A percentile compares a stretch with the other conserved stretches of the same genome.
These are phyloP conservation scores for Helicocarpus griseus DNA, from an alignment of 2,329 filamentous ascomycete species.

Conservation along the genomic window DNA sequence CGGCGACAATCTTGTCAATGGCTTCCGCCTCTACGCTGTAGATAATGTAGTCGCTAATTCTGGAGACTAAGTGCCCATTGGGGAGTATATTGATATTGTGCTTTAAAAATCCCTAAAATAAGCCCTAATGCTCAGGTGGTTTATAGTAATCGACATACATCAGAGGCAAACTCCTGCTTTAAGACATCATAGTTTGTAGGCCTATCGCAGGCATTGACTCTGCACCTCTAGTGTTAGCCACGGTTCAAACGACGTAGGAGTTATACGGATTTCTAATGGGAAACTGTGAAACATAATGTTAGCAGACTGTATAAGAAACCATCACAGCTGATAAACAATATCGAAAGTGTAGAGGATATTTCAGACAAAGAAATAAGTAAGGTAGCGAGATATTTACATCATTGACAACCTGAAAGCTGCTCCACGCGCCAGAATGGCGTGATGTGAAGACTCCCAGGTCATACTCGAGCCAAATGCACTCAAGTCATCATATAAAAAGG, in stretches of 20 bases:
- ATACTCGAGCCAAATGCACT: constrained; percentile 99
- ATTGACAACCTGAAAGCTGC: constrained; percentile 62
- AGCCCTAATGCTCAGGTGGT: constrained; percentile 10
- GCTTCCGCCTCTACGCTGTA: constrained; percentile 94
- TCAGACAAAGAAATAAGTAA: constrained; percentile 82
- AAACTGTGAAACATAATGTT: constrained; percentile 16
- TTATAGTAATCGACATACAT: constrained; percentile 55
- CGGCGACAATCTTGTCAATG: constrained; percentile 76
- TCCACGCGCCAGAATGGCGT: constrained; percentile 65
- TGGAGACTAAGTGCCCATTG: constrained; percentile 92
- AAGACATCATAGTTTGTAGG: constrained; percentile 79
- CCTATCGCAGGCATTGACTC: constrained; percentile 88
- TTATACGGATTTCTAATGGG: background rate
- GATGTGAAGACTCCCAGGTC: constrained; percentile 49
- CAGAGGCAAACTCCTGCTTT: constrained; percentile 69
- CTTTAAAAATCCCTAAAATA: constrained; percentile 46
- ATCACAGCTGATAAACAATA: background rate
- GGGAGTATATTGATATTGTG: constrained; percentile 76
- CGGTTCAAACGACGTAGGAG: background rate
- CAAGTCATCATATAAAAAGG: constrained; percentile 80
- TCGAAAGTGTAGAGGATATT: constrained; percentile 18
- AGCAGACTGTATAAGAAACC: constrained; percentile 9
- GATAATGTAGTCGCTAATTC: constrained; percentile 95
- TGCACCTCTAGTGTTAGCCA: constrained; percentile 31
- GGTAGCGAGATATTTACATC: constrained; percentile 99